phyloP scores from a whole-genome alignment of 345 rosid species.

The Noccaea caerulescens region DNA sequence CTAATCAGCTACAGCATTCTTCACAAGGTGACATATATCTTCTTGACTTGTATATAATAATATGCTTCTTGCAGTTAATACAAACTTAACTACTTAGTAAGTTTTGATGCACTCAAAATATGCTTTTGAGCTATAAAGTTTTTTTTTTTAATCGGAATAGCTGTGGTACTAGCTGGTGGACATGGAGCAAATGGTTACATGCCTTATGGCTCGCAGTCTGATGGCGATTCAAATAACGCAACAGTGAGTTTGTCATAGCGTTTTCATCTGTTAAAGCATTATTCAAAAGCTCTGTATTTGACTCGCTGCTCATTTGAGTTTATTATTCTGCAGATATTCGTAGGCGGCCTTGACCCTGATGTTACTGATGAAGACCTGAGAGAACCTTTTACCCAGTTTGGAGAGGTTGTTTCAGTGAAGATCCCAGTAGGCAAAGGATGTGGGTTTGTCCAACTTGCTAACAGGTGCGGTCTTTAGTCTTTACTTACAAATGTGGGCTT shows the following conservation, averaged over 20 bases:
- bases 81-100: not conserved
- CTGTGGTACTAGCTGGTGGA: conserved; percentile 83
- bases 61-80: conserved; percentile 22
- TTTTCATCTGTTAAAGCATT: conserved; percentile 9
- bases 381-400: conserved; percentile 78
- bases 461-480: conserved; percentile 52
- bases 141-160: conserved; percentile 45
- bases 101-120: conserved; percentile 23
- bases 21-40: conserved; percentile 54
- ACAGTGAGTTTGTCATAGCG: conserved; percentile 66
- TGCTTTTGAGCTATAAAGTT: conserved; percentile 21
- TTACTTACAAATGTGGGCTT: conserved; percentile 4
- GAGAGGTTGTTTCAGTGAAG: conserved; percentile 90
- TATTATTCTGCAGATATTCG: conserved; percentile 70
- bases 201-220: conserved; percentile 66
- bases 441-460: conserved; percentile 82
- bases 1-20: conserved; percentile 83
- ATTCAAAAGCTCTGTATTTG: not conserved
- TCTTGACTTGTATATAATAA: conserved; percentile 9
- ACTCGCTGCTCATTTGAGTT: conserved; percentile 20
- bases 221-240: conserved; percentile 73
- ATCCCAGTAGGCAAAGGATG: conserved; percentile 96
- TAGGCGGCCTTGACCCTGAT: conserved; percentile 92
- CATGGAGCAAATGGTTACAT: conserved; percentile 67
- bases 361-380: conserved; percentile 85